These are phyloP conservation scores for Papiliotrema fonsecae DNA, from an alignment of 1,284 basidiomycete genomes.

Conservation along the genomic window DNA sequence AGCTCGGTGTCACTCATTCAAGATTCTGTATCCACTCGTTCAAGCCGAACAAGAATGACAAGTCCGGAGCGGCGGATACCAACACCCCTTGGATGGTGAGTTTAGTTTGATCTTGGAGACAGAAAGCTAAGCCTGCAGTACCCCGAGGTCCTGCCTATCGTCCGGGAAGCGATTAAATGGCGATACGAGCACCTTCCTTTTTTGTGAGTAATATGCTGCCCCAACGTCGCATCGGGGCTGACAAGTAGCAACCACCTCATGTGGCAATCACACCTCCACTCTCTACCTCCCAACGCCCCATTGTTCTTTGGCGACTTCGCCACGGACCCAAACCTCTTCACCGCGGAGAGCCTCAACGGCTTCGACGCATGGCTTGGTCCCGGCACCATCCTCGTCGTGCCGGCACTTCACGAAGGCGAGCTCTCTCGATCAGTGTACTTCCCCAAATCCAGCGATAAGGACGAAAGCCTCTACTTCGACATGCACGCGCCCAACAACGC, in stretches of 20 bases:
- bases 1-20: conserved; percentile 46
- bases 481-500: conserved; percentile 28
- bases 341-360: conserved; percentile 41
- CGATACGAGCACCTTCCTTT: conserved; percentile 49
- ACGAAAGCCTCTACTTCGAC: conserved; percentile 33
- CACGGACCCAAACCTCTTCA: conserved; percentile 44
- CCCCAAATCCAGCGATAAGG: conserved; percentile 29
- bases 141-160: conserved; percentile 45
- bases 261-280: conserved; percentile 46
- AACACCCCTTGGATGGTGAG: conserved; percentile 51
- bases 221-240: not conserved
- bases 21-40: conserved; percentile 49
- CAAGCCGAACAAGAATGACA: conserved; percentile 48
- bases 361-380: conserved; percentile 50
- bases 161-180: conserved; percentile 47
- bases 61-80: conserved; percentile 40
- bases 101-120: no score
- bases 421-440: conserved; percentile 45
- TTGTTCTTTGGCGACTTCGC: conserved; percentile 47
- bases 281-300: conserved; percentile 47
- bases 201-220: conserved; percentile 21
- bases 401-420: conserved; percentile 43
- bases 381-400: conserved; percentile 44
- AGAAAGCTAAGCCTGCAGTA: conserved; percentile 34
- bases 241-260: conserved; percentile 43